Evolutionary conservation across 306 rosid species (phyloP).

Genomic region (Cajanus cajan): DNA sequence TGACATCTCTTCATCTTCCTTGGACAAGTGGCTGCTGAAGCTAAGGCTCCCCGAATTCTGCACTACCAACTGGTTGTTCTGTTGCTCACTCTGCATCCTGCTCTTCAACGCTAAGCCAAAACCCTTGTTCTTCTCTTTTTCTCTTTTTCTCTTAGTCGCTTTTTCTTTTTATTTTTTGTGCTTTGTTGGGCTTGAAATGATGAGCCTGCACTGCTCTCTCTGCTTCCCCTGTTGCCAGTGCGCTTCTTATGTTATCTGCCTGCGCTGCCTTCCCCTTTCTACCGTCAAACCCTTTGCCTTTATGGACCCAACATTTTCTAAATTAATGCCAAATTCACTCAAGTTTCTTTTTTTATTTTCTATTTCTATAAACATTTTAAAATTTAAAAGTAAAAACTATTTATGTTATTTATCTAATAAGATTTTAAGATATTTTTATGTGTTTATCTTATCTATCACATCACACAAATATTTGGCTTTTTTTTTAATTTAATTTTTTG

Average conservation of each 20-base stretch:
- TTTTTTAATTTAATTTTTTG: background rate
- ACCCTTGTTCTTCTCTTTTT: conserved; percentile 24
- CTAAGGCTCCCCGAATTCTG: conserved; percentile 85
- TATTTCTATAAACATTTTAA: too few species aligned
- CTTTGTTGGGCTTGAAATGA: conserved; percentile 60
- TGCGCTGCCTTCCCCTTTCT: conserved; percentile 14
- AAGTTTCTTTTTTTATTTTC: too few species aligned
- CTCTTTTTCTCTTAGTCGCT: conserved; percentile 12
- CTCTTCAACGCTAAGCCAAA: background rate
- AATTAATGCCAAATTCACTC: background rate
- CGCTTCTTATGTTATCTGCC: conserved; percentile 41
- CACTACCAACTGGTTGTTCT: conserved; percentile 66
- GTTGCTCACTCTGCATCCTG: conserved; percentile 58
- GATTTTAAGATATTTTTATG: background rate
- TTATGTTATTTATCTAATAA: background rate
- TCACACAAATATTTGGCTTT: background rate
- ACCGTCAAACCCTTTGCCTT: conserved; percentile 30
- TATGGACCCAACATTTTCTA: conserved; percentile 34
- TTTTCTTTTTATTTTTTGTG: conserved; percentile 27
- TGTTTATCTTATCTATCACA: background rate
- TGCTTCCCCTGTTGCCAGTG: conserved; percentile 41
- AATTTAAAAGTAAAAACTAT: too few species aligned
- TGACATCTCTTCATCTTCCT: conserved; percentile 96
- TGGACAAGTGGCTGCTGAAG: conserved; percentile 88
- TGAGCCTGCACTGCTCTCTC: conserved; percentile 48